Evolutionary conservation across 2,329 filamentous ascomycete genomes (phyloP), one percentile per base, ranked within the genome.

Genomic region (Emergomyces pasteurianus): DNA sequence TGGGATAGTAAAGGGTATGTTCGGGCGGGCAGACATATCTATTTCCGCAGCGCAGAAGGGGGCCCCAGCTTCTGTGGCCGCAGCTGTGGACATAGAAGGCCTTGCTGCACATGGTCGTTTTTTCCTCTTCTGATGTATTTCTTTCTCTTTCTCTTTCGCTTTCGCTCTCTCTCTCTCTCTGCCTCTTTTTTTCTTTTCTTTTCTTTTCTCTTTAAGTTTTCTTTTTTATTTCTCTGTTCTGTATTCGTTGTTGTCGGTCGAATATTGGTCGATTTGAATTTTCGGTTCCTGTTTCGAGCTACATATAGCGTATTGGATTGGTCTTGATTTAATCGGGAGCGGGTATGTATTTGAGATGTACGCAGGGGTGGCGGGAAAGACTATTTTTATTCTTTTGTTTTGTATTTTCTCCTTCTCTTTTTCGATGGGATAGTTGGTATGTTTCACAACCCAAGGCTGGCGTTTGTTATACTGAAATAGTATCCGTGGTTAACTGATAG

Each of bases 61-160:
- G 64, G 2, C 64, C 64, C 61, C 61, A 65, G 54, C 63, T 64
- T 53, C 40, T 56, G 58, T 65, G 64, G 42, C 61, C 59, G 58
- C 64, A 65, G 52, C 42, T 62, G 53, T 65, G 64, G 18, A 65
- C 58, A 60, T 62, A 62, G 56, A 58, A 60, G 42, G 63, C 63
- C n/a, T 65, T 65, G 50, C 60, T 60, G 58, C 64, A 65, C 64
- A 65, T 65, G 52, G 18, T 34, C 10, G 28, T 2, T 21, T 36
- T 50, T 18, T 21, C 42, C 49, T 21, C 10, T 36, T 53, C 26
- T 36, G 23, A 10, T 5, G 14, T 34, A 16, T 9, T 16, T 26
- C 8, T 34, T 23, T 23, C 36, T 47, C 3, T 5, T n/a, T n/a
- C n/a, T n/a, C n/a, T n/a, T n/a, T n/a, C n/a, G n/a, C n/a, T n/a